Base-by-base conservation (phyloP, 192 early-diverging fungal genomes). In the Phycomyces blakesleeanus region DNA sequence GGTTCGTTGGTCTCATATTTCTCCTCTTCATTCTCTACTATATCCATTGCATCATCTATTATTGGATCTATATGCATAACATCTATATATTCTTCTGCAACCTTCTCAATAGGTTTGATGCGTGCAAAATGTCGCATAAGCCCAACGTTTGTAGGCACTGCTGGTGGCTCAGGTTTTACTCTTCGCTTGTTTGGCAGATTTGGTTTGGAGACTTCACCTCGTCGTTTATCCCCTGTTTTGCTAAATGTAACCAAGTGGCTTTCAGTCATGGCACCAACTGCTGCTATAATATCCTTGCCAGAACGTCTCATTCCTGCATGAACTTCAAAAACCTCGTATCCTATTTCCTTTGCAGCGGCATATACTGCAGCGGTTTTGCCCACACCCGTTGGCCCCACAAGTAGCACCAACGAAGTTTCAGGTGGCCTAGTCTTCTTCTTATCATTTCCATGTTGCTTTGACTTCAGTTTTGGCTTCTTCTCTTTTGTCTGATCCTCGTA, bases 291-390 rank as follows among this genome's bases (percentile, higher is more conserved):
- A n/a, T 91, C 89, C 55, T 87, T 90, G 24, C 87, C 87, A 11
- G 80, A 84, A 25, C 93, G 81, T 21, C 80, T 73, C 62, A 78
- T 75, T 1, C 85, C 85, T 0, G 89, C 75, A 63, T 91, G 81
- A 3, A 91, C 77, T 70, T 95, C 93, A 60, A 89, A 79, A 16
- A 93, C 85, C 25, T 88, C 84, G 64, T 85, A 95, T 1, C 86
- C 88, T 50, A 78, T 74, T 62, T 91, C 87, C 9, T 76, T 74
- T 2, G 91, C 93, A 37, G 82, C 85, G 0, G 90, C 84, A 63
- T 85, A 86, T 0, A 93, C 85, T 0, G 84, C 71, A 3, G 87
- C 84, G 0, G 90, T 90, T 42, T 91, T 91, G 26, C 93, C 87
- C 50, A 78, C 78, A 16, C 91, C 90, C 9, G 76, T 66, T 0